Evolutionary conservation across 2,329 filamentous ascomycete species (phyloP), one percentile per base, ranked within the genome.

Genomic region (Aspergillus unguis): DNA sequence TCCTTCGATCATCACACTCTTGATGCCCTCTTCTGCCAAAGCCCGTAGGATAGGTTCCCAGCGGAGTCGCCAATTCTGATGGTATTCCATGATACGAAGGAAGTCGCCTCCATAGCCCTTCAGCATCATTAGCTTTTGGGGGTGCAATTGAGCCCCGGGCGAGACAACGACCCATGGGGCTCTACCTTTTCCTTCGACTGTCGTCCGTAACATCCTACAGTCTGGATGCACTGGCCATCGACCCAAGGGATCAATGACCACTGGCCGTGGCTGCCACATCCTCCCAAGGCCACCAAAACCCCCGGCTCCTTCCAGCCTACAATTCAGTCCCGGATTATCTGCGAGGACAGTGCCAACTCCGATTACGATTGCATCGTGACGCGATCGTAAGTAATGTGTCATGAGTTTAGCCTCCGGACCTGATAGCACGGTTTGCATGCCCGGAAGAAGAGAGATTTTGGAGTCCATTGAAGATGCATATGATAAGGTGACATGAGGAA

Each of bases 391-490:
- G 68, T 88, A 90, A 71, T 97, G 92, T 0, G 92, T 96, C 90
- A 97, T 95, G 48, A 88, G 82, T 71, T 96, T 96, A 35, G 90
- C 90, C 58, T 85, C 79, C 0, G 87, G 82, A 3, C 92, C 92
- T 1, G 92, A 97, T 10, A 97, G 81, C 0, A 82, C 78, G 2
- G 92, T 97, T 59, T 87, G 88, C n/a, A 84, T 78, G 10, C 91
- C 91, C 0, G 90, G 90, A 0, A 85, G 80, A 28, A 92, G 79
- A 1, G 91, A 83, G 46, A 95, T 80, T 49, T 85, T 83, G 37
- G 87, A 86, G 74, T 97, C 92, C 60, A 99, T 85, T 3, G 92
- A 96, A 5, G 86, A 87, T 25, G 94, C 92, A 71, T 92, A 97
- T 9, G 92, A 96, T 37, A 96, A 79, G 2, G 92, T 96, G 45